These are phyloP conservation scores for Chrysopogon serrulatus DNA, from an alignment of 176 grass and related monocot genomes.

Conservation along the genomic window DNA sequence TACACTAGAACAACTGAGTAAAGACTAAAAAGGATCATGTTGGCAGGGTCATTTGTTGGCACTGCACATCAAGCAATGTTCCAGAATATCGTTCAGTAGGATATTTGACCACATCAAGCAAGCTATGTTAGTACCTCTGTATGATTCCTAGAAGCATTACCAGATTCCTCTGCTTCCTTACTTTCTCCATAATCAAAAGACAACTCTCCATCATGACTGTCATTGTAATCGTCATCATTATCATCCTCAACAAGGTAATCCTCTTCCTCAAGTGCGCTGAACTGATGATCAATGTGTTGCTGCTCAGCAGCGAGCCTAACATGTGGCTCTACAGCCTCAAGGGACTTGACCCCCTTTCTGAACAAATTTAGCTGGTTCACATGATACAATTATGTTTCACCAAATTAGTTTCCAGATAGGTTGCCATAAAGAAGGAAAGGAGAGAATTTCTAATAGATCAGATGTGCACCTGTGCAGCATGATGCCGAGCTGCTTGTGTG, in stretches of 20 bases:
- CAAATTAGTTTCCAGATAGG: slow-evolving; percentile 10
- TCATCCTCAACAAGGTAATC: slow-evolving; percentile 59
- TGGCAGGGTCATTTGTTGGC: background rate
- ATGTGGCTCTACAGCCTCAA: slow-evolving; percentile 88
- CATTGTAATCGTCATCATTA: slow-evolving; percentile 57
- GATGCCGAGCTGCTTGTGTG: slow-evolving; percentile 93
- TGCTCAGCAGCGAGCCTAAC: slow-evolving; percentile 79
- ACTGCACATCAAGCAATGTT: background rate
- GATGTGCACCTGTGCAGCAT: slow-evolving; percentile 82
- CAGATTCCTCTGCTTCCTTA: slow-evolving; percentile 37
- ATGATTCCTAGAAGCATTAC: slow-evolving; percentile 44
- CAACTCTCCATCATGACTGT: slow-evolving; percentile 60
- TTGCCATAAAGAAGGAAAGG: background rate
- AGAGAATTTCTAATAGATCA: background rate
- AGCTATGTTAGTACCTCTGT: slow-evolving; percentile 47
- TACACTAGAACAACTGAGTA: background rate
- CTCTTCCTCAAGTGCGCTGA: slow-evolving; percentile 86
- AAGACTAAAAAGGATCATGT: background rate
- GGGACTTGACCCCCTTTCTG: slow-evolving; percentile 72
- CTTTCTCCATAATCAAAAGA: slow-evolving; percentile 84
- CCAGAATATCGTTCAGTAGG: background rate
- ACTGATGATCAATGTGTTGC: slow-evolving; percentile 94
- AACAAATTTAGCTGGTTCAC: slow-evolving; percentile 78
- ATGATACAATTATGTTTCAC: slow-evolving; percentile 10
- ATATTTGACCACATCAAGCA: slow-evolving; percentile 13